Percentiles rank a stretch among this genome's conserved stretches.
Conservation (phyloP, 768 basidiomycete species). For the Suillus variegatus region DNA sequence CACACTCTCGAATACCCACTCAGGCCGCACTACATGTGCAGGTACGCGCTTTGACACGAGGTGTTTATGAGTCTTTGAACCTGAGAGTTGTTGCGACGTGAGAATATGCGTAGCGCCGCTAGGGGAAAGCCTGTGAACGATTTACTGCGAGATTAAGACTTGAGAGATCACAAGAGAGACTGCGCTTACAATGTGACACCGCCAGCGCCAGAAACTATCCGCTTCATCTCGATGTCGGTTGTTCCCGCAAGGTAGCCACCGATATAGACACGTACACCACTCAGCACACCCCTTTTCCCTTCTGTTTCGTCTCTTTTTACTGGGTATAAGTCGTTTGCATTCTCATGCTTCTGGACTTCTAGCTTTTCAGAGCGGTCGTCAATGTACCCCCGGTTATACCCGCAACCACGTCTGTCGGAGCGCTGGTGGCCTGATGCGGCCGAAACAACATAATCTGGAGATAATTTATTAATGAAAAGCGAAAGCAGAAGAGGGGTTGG, state of each 20-base stretch:
- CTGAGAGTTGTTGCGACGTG: conserved; percentile 70
- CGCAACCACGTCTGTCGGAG: conserved; percentile 42
- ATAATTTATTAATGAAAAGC: not conserved
- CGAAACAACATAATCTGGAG: conserved; percentile 58
- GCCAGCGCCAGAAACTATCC: conserved; percentile 63
- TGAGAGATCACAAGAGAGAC: not conserved
- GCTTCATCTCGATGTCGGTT: conserved; percentile 81
- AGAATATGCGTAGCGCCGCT: conserved; percentile 78
- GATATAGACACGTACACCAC: conserved; percentile 62
- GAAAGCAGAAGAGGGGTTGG: not conserved
- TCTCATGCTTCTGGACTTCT: conserved; percentile 25
- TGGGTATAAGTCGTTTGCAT: conserved; percentile 10
- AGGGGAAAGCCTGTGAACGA: conserved; percentile 45
- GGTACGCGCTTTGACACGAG: conserved; percentile 53
- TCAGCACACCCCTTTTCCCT: conserved; percentile 28
- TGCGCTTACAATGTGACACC: conserved; percentile 62
- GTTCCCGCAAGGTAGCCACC: conserved; percentile 69
- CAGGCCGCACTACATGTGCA: conserved; percentile 68
- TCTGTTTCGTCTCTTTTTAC: conserved; percentile 1
- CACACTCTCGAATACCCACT: conserved; percentile 76
- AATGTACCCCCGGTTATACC: conserved; percentile 38
- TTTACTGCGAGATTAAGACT: conserved; percentile 7
- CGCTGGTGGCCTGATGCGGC: conserved; percentile 71
- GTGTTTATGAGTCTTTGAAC: conserved; percentile 67
- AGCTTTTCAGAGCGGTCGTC: conserved; percentile 51